phyloP scores from a whole-genome alignment of 2,329 filamentous ascomycete species.

The Aspergillus viridinutans region DNA sequence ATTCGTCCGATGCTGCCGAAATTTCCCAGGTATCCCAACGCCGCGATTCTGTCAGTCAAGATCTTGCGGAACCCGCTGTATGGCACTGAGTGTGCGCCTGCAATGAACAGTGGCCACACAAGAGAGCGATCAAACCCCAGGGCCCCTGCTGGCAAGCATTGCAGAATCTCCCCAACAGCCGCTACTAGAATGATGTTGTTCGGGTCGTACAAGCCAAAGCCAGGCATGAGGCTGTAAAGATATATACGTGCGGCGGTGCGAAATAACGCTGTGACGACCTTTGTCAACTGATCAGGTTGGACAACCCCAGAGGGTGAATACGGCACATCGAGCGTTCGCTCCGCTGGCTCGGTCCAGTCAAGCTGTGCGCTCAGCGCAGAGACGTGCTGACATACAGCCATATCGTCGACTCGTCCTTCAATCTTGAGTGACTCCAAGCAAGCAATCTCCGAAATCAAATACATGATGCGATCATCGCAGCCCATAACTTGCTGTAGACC shows the following conservation, averaged over 20 bases:
- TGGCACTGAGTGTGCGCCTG: slow-evolving; percentile 70
- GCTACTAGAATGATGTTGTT: no score
- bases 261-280: no score
- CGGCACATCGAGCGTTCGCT: slow-evolving; percentile 53
- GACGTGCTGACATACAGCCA: slow-evolving; percentile 80
- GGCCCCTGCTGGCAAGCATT: slow-evolving; percentile 74
- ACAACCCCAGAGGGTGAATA: slow-evolving; percentile 27
- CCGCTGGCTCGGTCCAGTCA: slow-evolving; percentile 64
- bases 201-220: no score
- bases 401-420: slow-evolving; percentile 67
- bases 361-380: slow-evolving; percentile 81
- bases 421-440: slow-evolving; percentile 85
- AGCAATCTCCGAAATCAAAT: slow-evolving; percentile 93
- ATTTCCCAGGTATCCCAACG: slow-evolving; percentile 70
- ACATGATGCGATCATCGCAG: slow-evolving; percentile 96
- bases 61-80: slow-evolving; percentile 71
- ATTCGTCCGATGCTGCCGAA: slow-evolving; percentile 84
- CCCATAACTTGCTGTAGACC: slow-evolving; percentile 92
- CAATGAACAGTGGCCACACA: slow-evolving; percentile 87
- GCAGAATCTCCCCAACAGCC: slow-evolving; percentile 58
- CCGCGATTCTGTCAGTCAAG: slow-evolving; percentile 67
- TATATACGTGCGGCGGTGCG: no score
- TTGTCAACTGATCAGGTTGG: no score
- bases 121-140: slow-evolving; percentile 84
- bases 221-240: no score